Evolutionary conservation across 495 filamentous ascomycete species (phyloP).

Genomic region (Penicillium macrosclerotiorum): DNA sequence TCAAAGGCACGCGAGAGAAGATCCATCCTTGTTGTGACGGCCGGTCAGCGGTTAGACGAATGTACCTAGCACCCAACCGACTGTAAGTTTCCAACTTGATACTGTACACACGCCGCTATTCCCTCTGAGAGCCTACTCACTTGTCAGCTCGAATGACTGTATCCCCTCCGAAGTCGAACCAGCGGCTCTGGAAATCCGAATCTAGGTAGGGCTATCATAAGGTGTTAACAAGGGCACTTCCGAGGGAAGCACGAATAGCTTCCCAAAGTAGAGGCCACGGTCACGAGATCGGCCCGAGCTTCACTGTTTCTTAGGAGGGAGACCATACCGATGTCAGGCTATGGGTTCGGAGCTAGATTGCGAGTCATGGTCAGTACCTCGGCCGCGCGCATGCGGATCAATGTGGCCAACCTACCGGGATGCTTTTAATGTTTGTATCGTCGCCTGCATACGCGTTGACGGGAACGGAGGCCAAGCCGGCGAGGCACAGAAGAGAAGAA

Average conservation of each 20-base stretch:
- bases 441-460: conserved; percentile 36
- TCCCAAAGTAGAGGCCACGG: not conserved
- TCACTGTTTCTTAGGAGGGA: not conserved
- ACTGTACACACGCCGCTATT: not conserved
- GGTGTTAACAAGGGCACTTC: conserved; percentile 24
- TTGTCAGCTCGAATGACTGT: conserved; percentile 90
- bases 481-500: conserved; percentile 39
- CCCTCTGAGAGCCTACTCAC: conserved; percentile 40
- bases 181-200: conserved; percentile 97
- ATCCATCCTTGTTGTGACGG: conserved; percentile 89
- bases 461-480: conserved; percentile 32
- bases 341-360: conserved; percentile 69
- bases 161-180: conserved; percentile 98
- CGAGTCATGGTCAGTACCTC: conserved; percentile 19
- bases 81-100: conserved; percentile 16
- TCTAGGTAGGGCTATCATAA: conserved; percentile 85
- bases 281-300: not conserved
- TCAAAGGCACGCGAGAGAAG: conserved; percentile 89
- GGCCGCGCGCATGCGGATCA: conserved; percentile 6
- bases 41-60: conserved; percentile 87
- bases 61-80: no score
- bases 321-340: conserved; percentile 56
- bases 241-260: not conserved
- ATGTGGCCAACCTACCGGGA: conserved; percentile 43
- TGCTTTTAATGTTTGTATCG: conserved; percentile 51